Evolutionary conservation across 176 grass and related monocot genomes (phyloP).

Genomic region (Zoysia pacifica): DNA sequence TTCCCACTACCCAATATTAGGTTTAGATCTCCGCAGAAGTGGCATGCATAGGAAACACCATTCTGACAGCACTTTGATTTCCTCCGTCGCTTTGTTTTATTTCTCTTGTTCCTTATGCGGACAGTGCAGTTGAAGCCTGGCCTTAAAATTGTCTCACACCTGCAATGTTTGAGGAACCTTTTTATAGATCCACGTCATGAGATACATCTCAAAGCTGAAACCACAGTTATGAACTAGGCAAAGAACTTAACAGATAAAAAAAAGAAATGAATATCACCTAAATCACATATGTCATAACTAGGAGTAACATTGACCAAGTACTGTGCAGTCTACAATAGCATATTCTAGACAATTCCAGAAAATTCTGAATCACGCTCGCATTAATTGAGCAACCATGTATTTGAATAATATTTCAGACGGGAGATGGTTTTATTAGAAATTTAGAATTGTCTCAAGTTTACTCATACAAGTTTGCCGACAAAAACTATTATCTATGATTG

Average conservation of each 20-base stretch:
- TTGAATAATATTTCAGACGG: not conserved
- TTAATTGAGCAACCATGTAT: not conserved
- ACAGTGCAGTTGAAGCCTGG: conserved; percentile 79
- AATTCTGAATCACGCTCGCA: not conserved
- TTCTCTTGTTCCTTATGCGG: conserved; percentile 62
- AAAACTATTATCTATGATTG: not conserved
- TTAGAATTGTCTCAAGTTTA: not conserved
- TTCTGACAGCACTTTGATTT: conserved; percentile 58
- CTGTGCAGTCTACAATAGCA: conserved; percentile 2
- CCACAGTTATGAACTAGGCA: not conserved
- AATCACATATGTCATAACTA: not conserved
- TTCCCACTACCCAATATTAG: conserved; percentile 64
- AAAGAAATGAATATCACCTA: not conserved
- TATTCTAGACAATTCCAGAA: conserved; percentile 7
- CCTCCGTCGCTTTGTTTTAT: conserved; percentile 45
- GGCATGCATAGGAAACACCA: conserved; percentile 58
- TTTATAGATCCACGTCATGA: not conserved
- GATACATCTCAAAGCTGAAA: not conserved
- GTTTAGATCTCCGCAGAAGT: conserved; percentile 71
- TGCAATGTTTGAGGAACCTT: conserved; percentile 46
- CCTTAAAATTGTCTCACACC: conserved; percentile 80
- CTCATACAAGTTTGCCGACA: not conserved
- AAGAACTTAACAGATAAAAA: not conserved
- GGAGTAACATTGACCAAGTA: not conserved
- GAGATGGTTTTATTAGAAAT: not conserved